These are phyloP conservation scores for Carex cristatella DNA, from an alignment of 176 grass and related monocot genomes.

Conservation along the genomic window DNA sequence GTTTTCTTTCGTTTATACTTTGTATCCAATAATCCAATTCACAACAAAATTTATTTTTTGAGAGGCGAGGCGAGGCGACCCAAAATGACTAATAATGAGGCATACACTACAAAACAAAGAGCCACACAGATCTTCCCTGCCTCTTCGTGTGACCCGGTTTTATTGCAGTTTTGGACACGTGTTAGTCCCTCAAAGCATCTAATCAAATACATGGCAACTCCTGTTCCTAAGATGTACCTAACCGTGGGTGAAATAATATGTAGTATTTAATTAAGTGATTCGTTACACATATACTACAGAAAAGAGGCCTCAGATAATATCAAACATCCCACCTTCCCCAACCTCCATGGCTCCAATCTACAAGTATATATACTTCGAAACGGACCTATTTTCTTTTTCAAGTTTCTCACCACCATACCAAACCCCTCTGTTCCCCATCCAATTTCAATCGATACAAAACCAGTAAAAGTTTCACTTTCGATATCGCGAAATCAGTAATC, in stretches of 20 bases:
- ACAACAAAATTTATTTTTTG: too few species aligned
- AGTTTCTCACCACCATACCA: not conserved
- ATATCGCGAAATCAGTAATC: not conserved
- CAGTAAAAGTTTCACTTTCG: not conserved
- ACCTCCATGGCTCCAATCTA: not conserved
- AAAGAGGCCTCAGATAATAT: not conserved
- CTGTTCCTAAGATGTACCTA: not conserved
- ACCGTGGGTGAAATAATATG: not conserved
- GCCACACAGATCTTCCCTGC: not conserved
- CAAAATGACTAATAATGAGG: too few species aligned
- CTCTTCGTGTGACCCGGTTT: not conserved
- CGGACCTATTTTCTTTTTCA: conserved; percentile 6
- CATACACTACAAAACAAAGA: too few species aligned
- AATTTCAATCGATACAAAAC: not conserved
- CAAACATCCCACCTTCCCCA: not conserved
- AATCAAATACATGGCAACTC: not conserved
- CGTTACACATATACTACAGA: not conserved
- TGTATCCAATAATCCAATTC: too few species aligned
- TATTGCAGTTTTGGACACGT: not conserved
- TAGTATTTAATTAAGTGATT: not conserved
- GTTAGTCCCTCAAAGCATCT: not conserved
- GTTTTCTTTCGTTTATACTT: too few species aligned
- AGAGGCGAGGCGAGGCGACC: too few species aligned
- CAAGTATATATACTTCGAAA: conserved; percentile 2
- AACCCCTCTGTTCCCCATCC: not conserved